Conservation (phyloP, 1,139 yeast genomes). For the Casaregolazyma suthepensis region DNA sequence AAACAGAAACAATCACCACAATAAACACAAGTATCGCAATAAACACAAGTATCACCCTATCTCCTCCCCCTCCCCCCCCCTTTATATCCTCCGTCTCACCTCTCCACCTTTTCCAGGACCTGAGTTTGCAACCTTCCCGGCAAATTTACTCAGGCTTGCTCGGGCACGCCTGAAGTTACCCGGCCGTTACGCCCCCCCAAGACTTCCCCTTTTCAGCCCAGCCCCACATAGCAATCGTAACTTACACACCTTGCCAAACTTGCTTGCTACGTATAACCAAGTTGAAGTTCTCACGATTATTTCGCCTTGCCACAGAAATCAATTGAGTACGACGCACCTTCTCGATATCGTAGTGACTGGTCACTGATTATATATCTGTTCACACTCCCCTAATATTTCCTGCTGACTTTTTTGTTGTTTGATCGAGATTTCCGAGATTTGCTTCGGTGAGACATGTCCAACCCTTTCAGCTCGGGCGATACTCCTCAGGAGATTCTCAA, state of each 20-base stretch:
- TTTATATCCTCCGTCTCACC: background rate
- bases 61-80: background rate
- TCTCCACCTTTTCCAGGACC: background rate
- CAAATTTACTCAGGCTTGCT: background rate
- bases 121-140: background rate
- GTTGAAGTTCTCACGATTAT: background rate
- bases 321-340: background rate
- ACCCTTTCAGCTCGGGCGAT: background rate
- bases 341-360: background rate
- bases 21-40: no score
- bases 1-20: no score
- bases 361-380: no score
- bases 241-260: background rate
- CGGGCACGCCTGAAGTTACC: background rate
- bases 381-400: no score
- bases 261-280: background rate
- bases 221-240: background rate
- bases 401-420: background rate
- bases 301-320: background rate
- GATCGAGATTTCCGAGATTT: background rate
- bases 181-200: background rate
- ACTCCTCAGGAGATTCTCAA: slow-evolving; percentile 10
- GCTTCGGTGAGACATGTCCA: background rate
- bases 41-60: no score
- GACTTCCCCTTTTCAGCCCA: background rate